These are phyloP conservation scores for Zostera marina DNA, from an alignment of 116 monocot species.

Conservation along the genomic window DNA sequence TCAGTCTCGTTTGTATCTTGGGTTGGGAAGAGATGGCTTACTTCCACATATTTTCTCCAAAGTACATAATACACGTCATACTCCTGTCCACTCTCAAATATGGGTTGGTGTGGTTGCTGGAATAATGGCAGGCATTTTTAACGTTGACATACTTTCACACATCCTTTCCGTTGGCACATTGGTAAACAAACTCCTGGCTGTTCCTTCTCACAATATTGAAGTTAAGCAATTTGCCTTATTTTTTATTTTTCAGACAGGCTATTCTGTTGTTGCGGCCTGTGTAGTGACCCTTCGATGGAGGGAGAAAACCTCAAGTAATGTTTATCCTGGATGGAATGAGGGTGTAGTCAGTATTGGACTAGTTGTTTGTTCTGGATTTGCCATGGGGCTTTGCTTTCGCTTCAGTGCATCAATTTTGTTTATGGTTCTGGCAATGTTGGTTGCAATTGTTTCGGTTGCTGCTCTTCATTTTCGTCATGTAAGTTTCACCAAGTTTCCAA, in stretches of 20 bases:
- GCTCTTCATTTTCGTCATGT: constrained; percentile 81
- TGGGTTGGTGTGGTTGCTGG: constrained; percentile 89
- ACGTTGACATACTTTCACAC: constrained; percentile 84
- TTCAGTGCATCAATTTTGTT: constrained; percentile 33
- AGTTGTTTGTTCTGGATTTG: constrained; percentile 65
- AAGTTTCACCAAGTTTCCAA: constrained; percentile 10
- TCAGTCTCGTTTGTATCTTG: constrained; percentile 97
- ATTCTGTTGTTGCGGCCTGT: constrained; percentile 99
- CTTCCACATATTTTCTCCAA: constrained; percentile 73
- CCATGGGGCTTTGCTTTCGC: constrained; percentile 65
- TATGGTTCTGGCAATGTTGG: constrained; percentile 16
- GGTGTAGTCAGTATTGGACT: constrained; percentile 47
- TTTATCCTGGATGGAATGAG: constrained; percentile 39
- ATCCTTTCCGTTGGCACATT: constrained; percentile 91
- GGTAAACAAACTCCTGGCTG: constrained; percentile 24
- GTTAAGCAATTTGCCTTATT: not conserved
- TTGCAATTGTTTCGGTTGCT: constrained; percentile 46
- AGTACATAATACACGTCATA: constrained; percentile 66
- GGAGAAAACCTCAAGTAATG: constrained; percentile 26
- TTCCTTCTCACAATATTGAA: not conserved
- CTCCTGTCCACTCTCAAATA: constrained; percentile 79
- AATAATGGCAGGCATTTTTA: constrained; percentile 67
- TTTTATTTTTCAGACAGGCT: constrained; percentile 52
- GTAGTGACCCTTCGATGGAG: constrained; percentile 78
- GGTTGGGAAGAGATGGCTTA: constrained; percentile 95